Evolutionary conservation across 371 early-diverging fungal species (phyloP).

Genomic region (Chytridium lagenaria): DNA sequence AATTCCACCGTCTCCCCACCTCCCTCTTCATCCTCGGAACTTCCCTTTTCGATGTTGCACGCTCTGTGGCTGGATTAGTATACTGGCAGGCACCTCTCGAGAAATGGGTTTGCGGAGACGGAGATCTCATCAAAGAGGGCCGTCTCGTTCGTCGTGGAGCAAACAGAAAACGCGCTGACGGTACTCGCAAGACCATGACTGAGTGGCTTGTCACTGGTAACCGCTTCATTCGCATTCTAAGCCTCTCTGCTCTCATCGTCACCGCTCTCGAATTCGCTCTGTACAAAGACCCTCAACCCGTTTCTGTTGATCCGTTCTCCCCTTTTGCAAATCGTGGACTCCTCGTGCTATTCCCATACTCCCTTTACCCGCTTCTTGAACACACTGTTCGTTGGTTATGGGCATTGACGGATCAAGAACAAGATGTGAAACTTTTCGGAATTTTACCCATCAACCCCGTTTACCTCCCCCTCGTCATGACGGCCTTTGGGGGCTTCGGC

Average conservation of each 20-base stretch:
- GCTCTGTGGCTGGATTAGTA: conserved; percentile 29
- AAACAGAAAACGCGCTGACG: conserved; percentile 7
- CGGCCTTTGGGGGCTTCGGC: conserved; percentile 40
- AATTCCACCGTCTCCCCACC: conserved; percentile 30
- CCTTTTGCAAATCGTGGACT: not conserved
- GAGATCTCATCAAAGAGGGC: conserved; percentile 32
- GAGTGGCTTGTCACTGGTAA: conserved; percentile 35
- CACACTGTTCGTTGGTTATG: conserved; percentile 43
- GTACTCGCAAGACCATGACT: conserved; percentile 22
- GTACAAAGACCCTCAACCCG: conserved; percentile 18
- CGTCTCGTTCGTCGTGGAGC: conserved; percentile 19
- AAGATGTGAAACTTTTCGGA: conserved; percentile 34
- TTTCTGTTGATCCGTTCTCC: not conserved
- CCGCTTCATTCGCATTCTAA: conserved; percentile 33
- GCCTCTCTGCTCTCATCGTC: conserved; percentile 30
- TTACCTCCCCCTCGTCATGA: conserved; percentile 39
- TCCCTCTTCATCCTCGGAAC: conserved; percentile 30
- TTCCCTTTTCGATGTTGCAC: conserved; percentile 27
- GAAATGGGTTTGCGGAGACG: conserved; percentile 32
- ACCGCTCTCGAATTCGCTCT: conserved; percentile 38
- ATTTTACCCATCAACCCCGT: conserved; percentile 41
- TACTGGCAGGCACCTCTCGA: conserved; percentile 46
- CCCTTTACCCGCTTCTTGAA: conserved; percentile 40
- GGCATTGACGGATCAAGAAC: conserved; percentile 34
- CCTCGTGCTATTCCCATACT: conserved; percentile 37